Base-by-base conservation (phyloP, 129 eudicot genomes). In the Saposhnikovia divaricata region DNA sequence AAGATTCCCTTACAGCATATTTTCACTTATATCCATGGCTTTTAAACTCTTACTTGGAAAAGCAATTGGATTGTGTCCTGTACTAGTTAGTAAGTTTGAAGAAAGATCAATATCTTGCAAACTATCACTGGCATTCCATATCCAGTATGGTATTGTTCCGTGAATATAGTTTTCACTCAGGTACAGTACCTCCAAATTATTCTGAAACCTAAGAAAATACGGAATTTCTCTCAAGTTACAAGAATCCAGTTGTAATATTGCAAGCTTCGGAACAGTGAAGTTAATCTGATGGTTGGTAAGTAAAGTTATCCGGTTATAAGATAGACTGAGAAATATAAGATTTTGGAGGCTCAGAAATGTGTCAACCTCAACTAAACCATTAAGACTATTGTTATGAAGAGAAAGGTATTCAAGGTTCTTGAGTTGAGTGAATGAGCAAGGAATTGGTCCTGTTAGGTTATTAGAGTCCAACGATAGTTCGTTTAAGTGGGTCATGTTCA, bases 401-500 rank as follows among this genome's bases (percentile, higher is more conserved):
- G 0, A 0, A n/a, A 79, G 40, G 0, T 6, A 0, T 16, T 76
- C 57, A 2, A 85, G 81, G 48, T 82, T 82, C 5, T 68, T 75
- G 40, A 82, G 80, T 69, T 79, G 43, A n/a, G 59, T 6, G 15
- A 82, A 79, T 38, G 86, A 79, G 7, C 43, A 61, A 18, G 82
- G 21, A 69, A 86, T 59, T 57, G 47, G 71, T 11, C 89, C 87
- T 11, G 61, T 57, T 23, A 83, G 66, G 28, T 81, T 75, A 44
- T 81, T 86, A 0, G 0, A 0, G 2, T 1, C 0, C 19, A 83
- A 55, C 37, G 14, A 6, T 57, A 81, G 1, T 0, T 0, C 0
- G 4, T 5, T 84, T 57, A 84, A 46, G 3, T 79, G 75, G 4
- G 84, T 87, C 34, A 81, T 78, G 79, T 83, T 85, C 69, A 55